Base-by-base conservation (phyloP, 345 rosid species). In the Dipteronia dyeriana region DNA sequence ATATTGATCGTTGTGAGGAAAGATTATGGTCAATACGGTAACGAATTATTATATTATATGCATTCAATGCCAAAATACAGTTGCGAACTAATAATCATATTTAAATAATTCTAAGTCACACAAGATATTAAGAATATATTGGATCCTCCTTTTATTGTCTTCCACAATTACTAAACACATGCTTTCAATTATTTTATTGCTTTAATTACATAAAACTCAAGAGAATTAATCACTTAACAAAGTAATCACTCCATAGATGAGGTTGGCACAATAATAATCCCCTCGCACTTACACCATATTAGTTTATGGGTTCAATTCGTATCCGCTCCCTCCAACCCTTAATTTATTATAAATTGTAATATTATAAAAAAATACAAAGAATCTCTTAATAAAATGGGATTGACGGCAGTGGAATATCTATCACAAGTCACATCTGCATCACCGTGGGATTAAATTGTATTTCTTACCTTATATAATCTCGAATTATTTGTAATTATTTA, bases 151-250 rank as follows among this genome's bases (percentile, higher is more conserved):
- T 9, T 19, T 23, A 17, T 74, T 43, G 2, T 63, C 38, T 54
- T 39, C 49, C 17, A 60, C 6, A 25, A 75, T 54, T 25, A 75
- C 26, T 61, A 14, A 79, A 75, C 62, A 64, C 62, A 49, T 49
- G 77, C 77, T 9, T 43, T 62, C 70, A 12, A 17, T 10, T 62
- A 56, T 68, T 47, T 71, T 77, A 29, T 45, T 25, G 43, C n/a
- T 49, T 76, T 14, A 25, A 59, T 25, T 23, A 71, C 12, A 53
- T 31, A 64, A 66, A 38, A 73, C 38, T 73, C 54, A 14, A 49
- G 54, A 49, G 54, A 49, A 49, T 13, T 49, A 49, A 49, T 3
- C 54, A 14, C 19, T 49, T 13, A 49, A 49, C 54, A 49, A 13
- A 49, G 75, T 14, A 60, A 41, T 53, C 53, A 7, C 38, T 72